Percentiles rank a stretch among this genome's conserved stretches.
phyloP scores from a whole-genome alignment of 1,284 basidiomycete genomes.

The Coniophora puteana region DNA sequence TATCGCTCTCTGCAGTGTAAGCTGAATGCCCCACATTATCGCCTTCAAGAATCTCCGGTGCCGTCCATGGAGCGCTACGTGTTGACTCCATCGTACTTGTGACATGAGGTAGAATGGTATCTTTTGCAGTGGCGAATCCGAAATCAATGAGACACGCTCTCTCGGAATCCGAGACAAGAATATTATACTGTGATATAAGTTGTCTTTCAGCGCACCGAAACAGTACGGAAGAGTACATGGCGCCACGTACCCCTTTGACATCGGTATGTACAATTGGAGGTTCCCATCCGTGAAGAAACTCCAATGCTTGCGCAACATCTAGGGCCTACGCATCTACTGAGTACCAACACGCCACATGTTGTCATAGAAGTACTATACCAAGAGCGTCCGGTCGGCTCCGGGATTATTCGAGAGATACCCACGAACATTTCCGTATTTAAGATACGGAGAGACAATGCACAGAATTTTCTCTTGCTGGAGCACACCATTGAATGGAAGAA shows the following conservation, averaged over 20 bases:
- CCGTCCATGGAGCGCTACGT: too few relatives aligned
- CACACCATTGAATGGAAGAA: constrained; percentile 27
- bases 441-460: constrained; percentile 27
- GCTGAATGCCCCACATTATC: too few relatives aligned
- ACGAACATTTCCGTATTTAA: constrained; percentile 33
- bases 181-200: constrained; percentile 11
- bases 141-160: constrained; percentile 27
- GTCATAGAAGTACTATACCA: constrained; percentile 26
- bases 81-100: too few relatives aligned
- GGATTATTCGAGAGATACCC: constrained; percentile 32
- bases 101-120: too few relatives aligned
- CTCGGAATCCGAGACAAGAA: constrained; percentile 20
- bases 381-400: constrained; percentile 24
- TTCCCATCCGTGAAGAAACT: constrained; percentile 35
- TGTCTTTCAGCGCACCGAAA: constrained; percentile 10
- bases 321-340: constrained; percentile 25
- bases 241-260: constrained; percentile 34
- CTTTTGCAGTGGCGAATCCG: constrained; percentile 19
- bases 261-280: constrained; percentile 42
- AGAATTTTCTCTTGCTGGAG: constrained; percentile 11
- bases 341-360: background rate
- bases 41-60: too few relatives aligned
- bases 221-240: background rate
- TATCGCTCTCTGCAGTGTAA: too few relatives aligned
- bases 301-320: constrained; percentile 35